A percentile compares a stretch with the other conserved stretches of the same genome.
Conservation (phyloP, 768 basidiomycete species). For the Megacollybia marginata region DNA sequence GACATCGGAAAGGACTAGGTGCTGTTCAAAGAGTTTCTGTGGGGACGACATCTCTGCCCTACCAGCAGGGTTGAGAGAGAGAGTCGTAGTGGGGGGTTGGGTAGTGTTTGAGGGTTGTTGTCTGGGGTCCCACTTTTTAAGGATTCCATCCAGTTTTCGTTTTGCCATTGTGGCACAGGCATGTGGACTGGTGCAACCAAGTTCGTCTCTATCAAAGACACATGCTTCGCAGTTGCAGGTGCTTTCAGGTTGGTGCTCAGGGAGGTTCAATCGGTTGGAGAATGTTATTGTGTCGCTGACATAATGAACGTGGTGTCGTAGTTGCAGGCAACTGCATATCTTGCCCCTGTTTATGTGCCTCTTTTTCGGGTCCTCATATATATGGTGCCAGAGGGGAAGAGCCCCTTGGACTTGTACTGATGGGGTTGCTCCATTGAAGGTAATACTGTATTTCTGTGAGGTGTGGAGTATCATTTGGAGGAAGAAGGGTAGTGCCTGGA, state of each 20-base stretch:
- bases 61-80: too few relatives aligned
- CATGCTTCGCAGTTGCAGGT: neutral
- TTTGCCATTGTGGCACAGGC: neutral
- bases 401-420: neutral
- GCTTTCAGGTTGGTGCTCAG: neutral
- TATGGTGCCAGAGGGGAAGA: neutral
- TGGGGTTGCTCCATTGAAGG: neutral
- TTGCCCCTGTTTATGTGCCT: neutral
- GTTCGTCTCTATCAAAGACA: neutral
- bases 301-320: neutral
- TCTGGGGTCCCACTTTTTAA: neutral
- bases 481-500: neutral
- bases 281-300: neutral
- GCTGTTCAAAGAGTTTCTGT: too few relatives aligned
- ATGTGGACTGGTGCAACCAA: neutral
- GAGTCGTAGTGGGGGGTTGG: too few relatives aligned
- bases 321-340: neutral
- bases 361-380: neutral
- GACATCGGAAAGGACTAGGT: too few relatives aligned
- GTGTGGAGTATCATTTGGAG: neutral
- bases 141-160: neutral
- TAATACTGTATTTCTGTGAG: neutral
- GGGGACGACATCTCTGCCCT: too few relatives aligned
- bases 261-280: neutral
- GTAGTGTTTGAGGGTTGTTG: too few relatives aligned